These are phyloP conservation scores for Penicillium brasilianum DNA, from an alignment of 2,329 filamentous ascomycete species.

Conservation along the genomic window DNA sequence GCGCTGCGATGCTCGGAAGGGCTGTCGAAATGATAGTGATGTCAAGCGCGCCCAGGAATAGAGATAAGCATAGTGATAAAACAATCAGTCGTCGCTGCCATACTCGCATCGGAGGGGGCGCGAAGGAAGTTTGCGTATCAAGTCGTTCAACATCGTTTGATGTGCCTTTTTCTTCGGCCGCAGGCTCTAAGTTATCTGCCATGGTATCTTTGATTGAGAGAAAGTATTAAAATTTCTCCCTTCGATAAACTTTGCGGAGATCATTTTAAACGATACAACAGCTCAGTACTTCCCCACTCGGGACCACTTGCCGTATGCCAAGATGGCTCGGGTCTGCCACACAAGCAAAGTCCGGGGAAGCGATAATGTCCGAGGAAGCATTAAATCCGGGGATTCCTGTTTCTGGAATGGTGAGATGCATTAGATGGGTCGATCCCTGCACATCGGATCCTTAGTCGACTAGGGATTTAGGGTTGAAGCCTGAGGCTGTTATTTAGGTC, in stretches of 20 bases:
- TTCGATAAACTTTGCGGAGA: not conserved
- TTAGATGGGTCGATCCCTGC: not conserved
- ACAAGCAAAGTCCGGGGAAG: not conserved
- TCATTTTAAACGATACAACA: not conserved
- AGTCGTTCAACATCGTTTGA: not conserved
- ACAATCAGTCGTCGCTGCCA: slow-evolving; percentile 4
- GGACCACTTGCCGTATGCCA: slow-evolving; percentile 7
- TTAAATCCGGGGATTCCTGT: not conserved
- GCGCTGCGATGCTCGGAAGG: slow-evolving; percentile 42
- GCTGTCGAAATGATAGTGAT: slow-evolving; percentile 4
- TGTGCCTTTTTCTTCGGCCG: not conserved
- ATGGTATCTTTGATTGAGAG: not conserved
- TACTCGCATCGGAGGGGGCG: not conserved
- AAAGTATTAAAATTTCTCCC: not conserved
- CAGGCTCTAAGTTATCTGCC: not conserved
- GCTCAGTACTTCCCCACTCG: not conserved
- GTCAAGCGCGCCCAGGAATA: not conserved
- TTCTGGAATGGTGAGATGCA: not conserved
- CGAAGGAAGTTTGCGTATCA: not conserved
- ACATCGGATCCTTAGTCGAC: not conserved
- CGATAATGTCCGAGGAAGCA: not conserved
- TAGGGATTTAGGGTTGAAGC: not conserved
- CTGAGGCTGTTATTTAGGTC: not conserved
- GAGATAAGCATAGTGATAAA: not conserved
- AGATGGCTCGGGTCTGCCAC: not conserved